Conservation (phyloP, 116 monocot species). For the Posidonia oceanica region DNA sequence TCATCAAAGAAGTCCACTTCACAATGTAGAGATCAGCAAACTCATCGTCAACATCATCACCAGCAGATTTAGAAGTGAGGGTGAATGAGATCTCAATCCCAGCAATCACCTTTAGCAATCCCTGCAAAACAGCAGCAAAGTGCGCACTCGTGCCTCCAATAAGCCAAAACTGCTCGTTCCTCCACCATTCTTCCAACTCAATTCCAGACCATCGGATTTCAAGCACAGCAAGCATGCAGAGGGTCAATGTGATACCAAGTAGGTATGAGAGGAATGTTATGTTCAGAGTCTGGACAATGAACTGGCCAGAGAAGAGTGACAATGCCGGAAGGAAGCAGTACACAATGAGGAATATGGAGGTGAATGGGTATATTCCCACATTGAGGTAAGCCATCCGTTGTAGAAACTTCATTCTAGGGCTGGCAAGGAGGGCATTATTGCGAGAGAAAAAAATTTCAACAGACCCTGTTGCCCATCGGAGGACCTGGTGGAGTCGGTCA, state of each 20-base stretch:
- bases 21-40: conserved; percentile 46
- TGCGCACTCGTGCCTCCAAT: conserved; percentile 86
- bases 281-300: conserved; percentile 60
- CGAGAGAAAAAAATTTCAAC: conserved; percentile 78
- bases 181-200: conserved; percentile 74
- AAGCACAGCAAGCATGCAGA: conserved; percentile 63
- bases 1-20: conserved; percentile 76
- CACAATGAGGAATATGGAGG: conserved; percentile 76
- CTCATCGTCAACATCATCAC: conserved; percentile 50
- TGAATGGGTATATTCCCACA: conserved; percentile 81
- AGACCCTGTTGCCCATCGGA: conserved; percentile 78
- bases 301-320: conserved; percentile 70
- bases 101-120: conserved; percentile 70
- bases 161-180: conserved; percentile 86
- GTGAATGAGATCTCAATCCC: conserved; percentile 88
- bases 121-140: conserved; percentile 71
- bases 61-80: conserved; percentile 69
- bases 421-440: conserved; percentile 60
- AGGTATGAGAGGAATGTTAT: conserved; percentile 64
- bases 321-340: conserved; percentile 82
- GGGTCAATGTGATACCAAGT: conserved; percentile 49
- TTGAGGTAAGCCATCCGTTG: conserved; percentile 74
- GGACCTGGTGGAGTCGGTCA: conserved; percentile 79
- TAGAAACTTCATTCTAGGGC: conserved; percentile 57
- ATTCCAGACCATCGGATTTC: conserved; percentile 81